Conservation (phyloP, 1,139 yeast species). For the Lodderomyces margitis region DNA sequence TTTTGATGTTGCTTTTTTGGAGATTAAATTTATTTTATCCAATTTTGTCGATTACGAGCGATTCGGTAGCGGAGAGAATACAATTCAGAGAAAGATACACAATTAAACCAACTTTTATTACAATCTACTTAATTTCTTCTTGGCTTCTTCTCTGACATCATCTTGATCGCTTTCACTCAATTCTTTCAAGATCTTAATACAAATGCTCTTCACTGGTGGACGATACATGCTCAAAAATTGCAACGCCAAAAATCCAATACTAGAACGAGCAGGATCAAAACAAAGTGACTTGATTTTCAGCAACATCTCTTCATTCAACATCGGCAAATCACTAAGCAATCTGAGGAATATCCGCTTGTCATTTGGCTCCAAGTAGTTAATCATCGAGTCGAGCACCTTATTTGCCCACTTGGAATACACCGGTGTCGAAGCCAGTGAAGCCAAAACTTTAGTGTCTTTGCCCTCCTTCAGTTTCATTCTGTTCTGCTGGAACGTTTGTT, state of each 20-base stretch:
- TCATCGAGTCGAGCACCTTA: conserved; percentile 70
- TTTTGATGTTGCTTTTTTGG: background rate
- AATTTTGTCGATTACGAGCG: background rate
- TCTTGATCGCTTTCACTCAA: conserved; percentile 52
- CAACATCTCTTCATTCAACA: conserved; percentile 59
- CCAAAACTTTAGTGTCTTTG: conserved; percentile 10
- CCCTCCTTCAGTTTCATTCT: background rate
- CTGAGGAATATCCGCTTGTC: conserved; percentile 82
- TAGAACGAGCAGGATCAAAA: conserved; percentile 78
- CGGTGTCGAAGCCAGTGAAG: conserved; percentile 30
- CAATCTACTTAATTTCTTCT: conserved; percentile 48
- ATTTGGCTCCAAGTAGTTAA: conserved; percentile 77
- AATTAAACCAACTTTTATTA: background rate
- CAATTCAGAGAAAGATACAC: background rate
- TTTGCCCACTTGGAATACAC: conserved; percentile 67
- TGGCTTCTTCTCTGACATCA: conserved; percentile 54
- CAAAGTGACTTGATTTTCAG: conserved; percentile 70
- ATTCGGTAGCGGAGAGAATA: background rate
- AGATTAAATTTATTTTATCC: no score
- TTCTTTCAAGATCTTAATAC: conserved; percentile 63
- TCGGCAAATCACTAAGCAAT: conserved; percentile 83
- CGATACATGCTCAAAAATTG: conserved; percentile 85
- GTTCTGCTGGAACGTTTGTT: conserved; percentile 41
- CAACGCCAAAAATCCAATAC: conserved; percentile 77
- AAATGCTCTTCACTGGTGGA: conserved; percentile 72